Percentiles rank a stretch among this genome's conserved stretches.
Conservation (phyloP, 176 grass and related monocot genomes). For the Aegilops speltoides region DNA sequence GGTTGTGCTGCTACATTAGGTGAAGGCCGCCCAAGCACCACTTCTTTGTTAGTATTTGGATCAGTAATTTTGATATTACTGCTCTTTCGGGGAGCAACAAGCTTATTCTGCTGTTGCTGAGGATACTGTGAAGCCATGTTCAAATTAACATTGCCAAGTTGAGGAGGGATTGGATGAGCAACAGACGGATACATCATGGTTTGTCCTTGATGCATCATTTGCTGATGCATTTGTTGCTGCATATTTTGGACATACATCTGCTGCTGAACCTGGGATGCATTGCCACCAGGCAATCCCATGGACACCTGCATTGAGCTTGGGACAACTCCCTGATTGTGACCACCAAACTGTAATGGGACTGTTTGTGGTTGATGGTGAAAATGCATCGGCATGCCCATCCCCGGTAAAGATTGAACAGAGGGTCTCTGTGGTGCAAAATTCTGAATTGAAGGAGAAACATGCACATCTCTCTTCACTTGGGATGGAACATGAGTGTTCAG, state of each 20-base stretch:
- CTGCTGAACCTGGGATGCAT: constrained; percentile 59
- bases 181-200: constrained; percentile 53
- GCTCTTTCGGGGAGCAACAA: constrained; percentile 51
- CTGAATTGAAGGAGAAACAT: constrained; percentile 28
- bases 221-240: constrained; percentile 70
- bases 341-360: constrained; percentile 70
- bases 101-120: constrained; percentile 59
- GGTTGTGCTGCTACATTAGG: constrained; percentile 55
- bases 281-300: constrained; percentile 60
- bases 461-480: constrained; percentile 50
- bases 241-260: constrained; percentile 55
- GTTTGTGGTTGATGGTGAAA: constrained; percentile 54
- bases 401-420: constrained; percentile 39
- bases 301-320: constrained; percentile 79
- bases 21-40: constrained; percentile 64
- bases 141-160: constrained; percentile 47
- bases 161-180: constrained; percentile 59
- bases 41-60: constrained; percentile 80
- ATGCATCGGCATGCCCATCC: constrained; percentile 40
- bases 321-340: constrained; percentile 57
- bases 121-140: constrained; percentile 58
- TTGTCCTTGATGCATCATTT: constrained; percentile 83
- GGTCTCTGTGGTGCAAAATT: constrained; percentile 42
- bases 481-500: constrained; percentile 36
- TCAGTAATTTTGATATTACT: constrained; percentile 82